Conservation (phyloP, 192 early-diverging fungal genomes). For the Linderina pennispora region DNA sequence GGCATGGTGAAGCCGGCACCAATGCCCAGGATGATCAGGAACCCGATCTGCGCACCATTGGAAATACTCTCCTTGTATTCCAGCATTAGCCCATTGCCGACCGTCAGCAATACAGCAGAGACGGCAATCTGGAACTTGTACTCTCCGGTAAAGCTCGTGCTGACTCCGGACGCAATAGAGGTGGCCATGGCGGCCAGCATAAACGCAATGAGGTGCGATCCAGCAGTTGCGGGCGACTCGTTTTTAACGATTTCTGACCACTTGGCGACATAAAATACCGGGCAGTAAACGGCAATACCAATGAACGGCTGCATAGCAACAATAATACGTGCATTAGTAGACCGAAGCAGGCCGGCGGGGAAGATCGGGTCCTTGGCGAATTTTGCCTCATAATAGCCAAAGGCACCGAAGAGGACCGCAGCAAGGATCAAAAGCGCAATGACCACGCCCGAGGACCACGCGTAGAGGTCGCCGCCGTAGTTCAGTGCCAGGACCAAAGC, state of each 20-base stretch:
- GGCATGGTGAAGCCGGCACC: constrained; percentile 27
- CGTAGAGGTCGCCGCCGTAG: constrained; percentile 51
- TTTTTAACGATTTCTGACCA: constrained; percentile 57
- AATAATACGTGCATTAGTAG: constrained; percentile 22
- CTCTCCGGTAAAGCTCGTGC: not conserved
- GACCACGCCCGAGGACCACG: constrained; percentile 59
- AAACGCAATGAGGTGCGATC: constrained; percentile 13
- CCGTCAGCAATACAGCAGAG: constrained; percentile 13
- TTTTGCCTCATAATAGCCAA: constrained; percentile 57
- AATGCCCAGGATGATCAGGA: constrained; percentile 29
- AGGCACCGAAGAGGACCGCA: constrained; percentile 44
- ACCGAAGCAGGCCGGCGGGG: constrained; percentile 47
- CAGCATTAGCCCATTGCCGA: constrained; percentile 20
- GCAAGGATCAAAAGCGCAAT: constrained; percentile 51
- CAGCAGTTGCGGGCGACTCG: constrained; percentile 4
- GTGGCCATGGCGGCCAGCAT: constrained; percentile 6
- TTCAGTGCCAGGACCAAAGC: constrained; percentile 51
- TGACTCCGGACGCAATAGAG: not conserved
- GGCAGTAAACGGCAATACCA: constrained; percentile 20
- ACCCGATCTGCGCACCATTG: constrained; percentile 10
- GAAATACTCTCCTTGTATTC: constrained; percentile 12
- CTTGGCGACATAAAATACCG: constrained; percentile 52
- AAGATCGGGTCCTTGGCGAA: constrained; percentile 49
- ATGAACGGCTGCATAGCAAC: constrained; percentile 16
- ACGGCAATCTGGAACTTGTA: not conserved